Evolutionary conservation across 1,139 yeast genomes (phyloP), one percentile per base, ranked within the genome.

Genomic region (Pichiaceae sp.): DNA sequence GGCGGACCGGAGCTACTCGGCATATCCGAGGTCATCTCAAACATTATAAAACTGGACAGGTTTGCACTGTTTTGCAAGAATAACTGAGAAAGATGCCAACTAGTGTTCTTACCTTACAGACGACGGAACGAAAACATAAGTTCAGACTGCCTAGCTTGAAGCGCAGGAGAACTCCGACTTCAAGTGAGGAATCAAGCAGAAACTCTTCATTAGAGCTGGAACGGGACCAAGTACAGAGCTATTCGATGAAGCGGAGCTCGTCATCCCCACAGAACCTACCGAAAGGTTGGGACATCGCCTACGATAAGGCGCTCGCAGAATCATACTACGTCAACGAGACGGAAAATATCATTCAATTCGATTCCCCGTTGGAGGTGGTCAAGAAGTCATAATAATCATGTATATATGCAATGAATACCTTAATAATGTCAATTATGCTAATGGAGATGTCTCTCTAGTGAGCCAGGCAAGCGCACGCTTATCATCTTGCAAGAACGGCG

Each of bases 381-480:
- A 41, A 37, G 31, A 38, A 7, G 9, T 21, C 7, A 21, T 21
- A 7, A 11, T 21, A 7, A 21, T 21, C 24, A 21, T 21, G 24
- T 21, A 21, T 11, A 21, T 21, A 21, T 21, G 9, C n/a, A n/a
- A n/a, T n/a, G n/a, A n/a, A n/a, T n/a, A n/a, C n/a, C n/a, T n/a
- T n/a, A n/a, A n/a, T 11, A 21, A 7, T 11, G 24, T 21, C 11
- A 21, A 7, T 21, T 7, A 11, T 21, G 7, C 7, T 21, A 21
- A 11, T 21, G 7, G 9, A 21, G 24, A 7, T 5, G 79, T 72
- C 49, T 72, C 78, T 42, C 65, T 60, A 43, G 53, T 52, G 45
- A 74, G 61, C 79, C 79, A 74, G 38, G 60, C 60, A 29, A 59
- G 42, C 9, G 70, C 62, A 31, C 59, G 49, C 29, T 62, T 53